Evolutionary conservation across 352 stramenopile species (phyloP).

Genomic region (Blastocystis sp.): DNA sequence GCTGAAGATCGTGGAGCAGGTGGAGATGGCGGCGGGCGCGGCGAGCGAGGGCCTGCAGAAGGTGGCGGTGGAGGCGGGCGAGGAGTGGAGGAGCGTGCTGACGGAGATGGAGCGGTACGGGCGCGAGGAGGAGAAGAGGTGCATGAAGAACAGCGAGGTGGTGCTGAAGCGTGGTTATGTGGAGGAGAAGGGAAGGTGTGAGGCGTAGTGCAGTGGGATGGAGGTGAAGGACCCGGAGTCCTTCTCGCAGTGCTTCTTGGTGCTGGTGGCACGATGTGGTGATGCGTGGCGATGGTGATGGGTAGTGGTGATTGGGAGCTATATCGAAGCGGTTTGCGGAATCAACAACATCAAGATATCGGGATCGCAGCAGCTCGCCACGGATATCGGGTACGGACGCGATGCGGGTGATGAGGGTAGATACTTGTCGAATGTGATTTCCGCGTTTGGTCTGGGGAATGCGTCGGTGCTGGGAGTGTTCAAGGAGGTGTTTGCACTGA

Average conservation of each 20-base stretch:
- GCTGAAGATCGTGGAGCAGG: conserved; percentile 21
- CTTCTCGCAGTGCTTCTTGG: conserved; percentile 13
- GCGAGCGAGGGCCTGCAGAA: not conserved
- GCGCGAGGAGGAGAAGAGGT: not conserved
- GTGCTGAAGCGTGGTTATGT: not conserved
- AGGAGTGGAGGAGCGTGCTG: not conserved
- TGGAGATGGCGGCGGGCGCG: not conserved
- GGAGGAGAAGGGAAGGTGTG: not conserved
- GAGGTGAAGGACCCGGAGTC: not conserved
- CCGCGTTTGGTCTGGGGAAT: conserved; percentile 25
- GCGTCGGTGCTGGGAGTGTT: not conserved
- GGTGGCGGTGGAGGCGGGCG: not conserved
- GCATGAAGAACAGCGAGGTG: not conserved
- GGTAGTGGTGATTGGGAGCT: not conserved
- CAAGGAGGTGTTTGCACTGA: not conserved
- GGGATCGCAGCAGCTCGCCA: conserved; percentile 4
- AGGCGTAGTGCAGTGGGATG: not conserved
- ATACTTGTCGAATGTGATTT: conserved; percentile 30
- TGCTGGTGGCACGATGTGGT: conserved; percentile 1
- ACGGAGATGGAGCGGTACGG: not conserved
- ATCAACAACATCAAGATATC: not conserved
- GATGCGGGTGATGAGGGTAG: not conserved
- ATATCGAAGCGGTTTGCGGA: not conserved
- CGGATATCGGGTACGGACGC: conserved; percentile 4
- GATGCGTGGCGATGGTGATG: not conserved